Percentiles rank a stretch among this genome's conserved stretches.
Evolutionary conservation across 2,329 filamentous ascomycete genomes (phyloP).

Genomic region (Metarhizium anisopliae): DNA sequence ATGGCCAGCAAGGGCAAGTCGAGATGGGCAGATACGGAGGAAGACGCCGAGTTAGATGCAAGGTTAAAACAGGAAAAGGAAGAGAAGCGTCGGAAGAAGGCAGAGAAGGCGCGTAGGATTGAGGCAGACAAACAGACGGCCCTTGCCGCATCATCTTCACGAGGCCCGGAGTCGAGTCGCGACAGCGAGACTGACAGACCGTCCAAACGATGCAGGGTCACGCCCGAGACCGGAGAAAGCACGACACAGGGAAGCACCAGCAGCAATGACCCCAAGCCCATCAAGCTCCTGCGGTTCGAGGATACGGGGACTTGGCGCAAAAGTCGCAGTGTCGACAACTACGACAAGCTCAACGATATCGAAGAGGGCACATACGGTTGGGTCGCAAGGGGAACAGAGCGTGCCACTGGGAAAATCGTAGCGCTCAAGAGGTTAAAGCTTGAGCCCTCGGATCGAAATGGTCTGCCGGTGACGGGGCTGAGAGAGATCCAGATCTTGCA

Average conservation of each 20-base stretch:
- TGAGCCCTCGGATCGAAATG: conserved; percentile 61
- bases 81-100: conserved; percentile 77
- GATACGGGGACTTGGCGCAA: conserved; percentile 52
- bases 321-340: conserved; percentile 74
- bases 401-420: conserved; percentile 67
- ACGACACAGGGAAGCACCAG: not conserved
- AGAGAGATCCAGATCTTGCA: conserved; percentile 89
- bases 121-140: conserved; percentile 29
- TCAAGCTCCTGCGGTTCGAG: conserved; percentile 64
- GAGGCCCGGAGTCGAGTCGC: conserved; percentile 10
- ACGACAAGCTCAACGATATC: conserved; percentile 90
- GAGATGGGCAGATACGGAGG: conserved; percentile 80
- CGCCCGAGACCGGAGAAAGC: conserved; percentile 30
- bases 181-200: conserved; percentile 33
- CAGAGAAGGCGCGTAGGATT: conserved; percentile 65
- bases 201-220: conserved; percentile 53
- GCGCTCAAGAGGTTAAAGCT: conserved; percentile 93
- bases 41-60: conserved; percentile 66
- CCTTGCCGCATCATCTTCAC: not conserved
- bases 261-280: conserved; percentile 9
- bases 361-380: conserved; percentile 96
- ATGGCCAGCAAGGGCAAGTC: conserved; percentile 61
- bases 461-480: conserved; percentile 84
- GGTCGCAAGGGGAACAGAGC: conserved; percentile 76
- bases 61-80: conserved; percentile 75